Evolutionary conservation across 2,329 filamentous ascomycete species (phyloP).

Genomic region (Acarospora socialis): DNA sequence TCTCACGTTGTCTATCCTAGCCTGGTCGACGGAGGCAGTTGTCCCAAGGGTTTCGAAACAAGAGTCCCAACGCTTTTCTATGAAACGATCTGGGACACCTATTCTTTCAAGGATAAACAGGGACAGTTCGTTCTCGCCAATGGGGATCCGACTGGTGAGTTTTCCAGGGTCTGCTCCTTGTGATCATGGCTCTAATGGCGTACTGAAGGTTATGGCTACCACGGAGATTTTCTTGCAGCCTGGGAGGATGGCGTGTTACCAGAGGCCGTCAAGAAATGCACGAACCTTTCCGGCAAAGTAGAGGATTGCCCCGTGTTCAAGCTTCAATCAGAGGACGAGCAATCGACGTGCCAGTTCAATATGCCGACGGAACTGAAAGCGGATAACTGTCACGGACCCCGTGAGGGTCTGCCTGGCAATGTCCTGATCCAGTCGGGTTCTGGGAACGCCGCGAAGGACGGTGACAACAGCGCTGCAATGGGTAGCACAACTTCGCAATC

Average conservation of each 20-base stretch:
- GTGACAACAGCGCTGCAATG: background rate
- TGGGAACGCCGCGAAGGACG: conserved; percentile 21
- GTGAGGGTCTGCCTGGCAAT: conserved; percentile 52
- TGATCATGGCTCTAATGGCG: conserved; percentile 8
- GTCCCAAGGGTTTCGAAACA: conserved; percentile 53
- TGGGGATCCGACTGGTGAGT: conserved; percentile 57
- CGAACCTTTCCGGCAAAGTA: conserved; percentile 52
- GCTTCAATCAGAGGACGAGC: conserved; percentile 41
- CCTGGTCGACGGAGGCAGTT: conserved; percentile 60
- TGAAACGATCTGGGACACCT: conserved; percentile 72
- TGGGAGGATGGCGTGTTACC: conserved; percentile 60
- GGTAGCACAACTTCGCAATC: too few relatives aligned
- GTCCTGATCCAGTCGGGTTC: conserved; percentile 35
- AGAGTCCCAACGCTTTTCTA: conserved; percentile 65
- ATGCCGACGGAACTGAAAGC: conserved; percentile 38
- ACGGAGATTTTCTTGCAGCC: conserved; percentile 68
- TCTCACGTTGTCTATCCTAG: conserved; percentile 65
- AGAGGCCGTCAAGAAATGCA: conserved; percentile 59
- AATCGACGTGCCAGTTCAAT: conserved; percentile 52
- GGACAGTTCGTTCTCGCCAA: conserved; percentile 66
- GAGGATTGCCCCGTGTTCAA: conserved; percentile 62
- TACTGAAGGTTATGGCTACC: conserved; percentile 50
- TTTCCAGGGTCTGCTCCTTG: conserved; percentile 3
- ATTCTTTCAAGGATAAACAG: conserved; percentile 44
- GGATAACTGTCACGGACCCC: conserved; percentile 46